Percentiles rank a stretch among this genome's conserved stretches.
Evolutionary conservation across 768 basidiomycete genomes (phyloP).

Genomic region (Lentinula aciculospora): DNA sequence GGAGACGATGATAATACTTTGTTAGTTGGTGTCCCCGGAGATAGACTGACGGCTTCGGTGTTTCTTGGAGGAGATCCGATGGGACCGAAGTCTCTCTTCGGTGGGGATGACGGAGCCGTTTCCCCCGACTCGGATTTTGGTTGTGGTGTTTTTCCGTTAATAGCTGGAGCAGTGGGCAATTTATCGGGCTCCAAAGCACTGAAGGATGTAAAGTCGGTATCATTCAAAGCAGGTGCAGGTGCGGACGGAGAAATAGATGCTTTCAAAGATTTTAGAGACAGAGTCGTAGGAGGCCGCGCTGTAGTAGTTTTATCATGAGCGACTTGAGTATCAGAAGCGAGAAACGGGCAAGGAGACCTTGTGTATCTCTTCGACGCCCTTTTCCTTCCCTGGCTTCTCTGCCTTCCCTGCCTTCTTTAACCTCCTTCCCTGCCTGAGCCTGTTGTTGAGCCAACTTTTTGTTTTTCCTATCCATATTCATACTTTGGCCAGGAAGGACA

Average conservation of each 20-base stretch:
- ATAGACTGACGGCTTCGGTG: constrained; percentile 31
- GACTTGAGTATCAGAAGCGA: constrained; percentile 27
- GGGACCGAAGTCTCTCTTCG: constrained; percentile 70
- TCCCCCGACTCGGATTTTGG: constrained; percentile 14
- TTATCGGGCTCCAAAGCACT: constrained; percentile 52
- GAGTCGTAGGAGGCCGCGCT: constrained; percentile 47
- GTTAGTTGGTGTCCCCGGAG: constrained; percentile 50
- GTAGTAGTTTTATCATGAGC: background rate
- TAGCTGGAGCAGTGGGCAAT: constrained; percentile 39
- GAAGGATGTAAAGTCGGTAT: constrained; percentile 70
- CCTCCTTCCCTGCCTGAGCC: constrained; percentile 36
- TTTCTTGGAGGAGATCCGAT: constrained; percentile 72
- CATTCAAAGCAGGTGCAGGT: constrained; percentile 71
- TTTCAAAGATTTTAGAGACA: constrained; percentile 68
- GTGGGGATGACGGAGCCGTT: constrained; percentile 34
- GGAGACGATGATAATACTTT: constrained; percentile 53
- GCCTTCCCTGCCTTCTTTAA: constrained; percentile 20
- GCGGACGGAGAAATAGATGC: constrained; percentile 71
- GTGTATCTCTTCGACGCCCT: constrained; percentile 28
- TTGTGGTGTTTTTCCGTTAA: constrained; percentile 13
- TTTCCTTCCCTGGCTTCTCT: constrained; percentile 15
- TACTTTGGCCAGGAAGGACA: constrained; percentile 87
- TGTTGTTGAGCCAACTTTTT: constrained; percentile 84
- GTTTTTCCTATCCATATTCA: constrained; percentile 97
- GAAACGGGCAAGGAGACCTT: constrained; percentile 32